Evolutionary conservation across 75 land plant genomes (phyloP).

Genomic region (Azolla pinnata): DNA sequence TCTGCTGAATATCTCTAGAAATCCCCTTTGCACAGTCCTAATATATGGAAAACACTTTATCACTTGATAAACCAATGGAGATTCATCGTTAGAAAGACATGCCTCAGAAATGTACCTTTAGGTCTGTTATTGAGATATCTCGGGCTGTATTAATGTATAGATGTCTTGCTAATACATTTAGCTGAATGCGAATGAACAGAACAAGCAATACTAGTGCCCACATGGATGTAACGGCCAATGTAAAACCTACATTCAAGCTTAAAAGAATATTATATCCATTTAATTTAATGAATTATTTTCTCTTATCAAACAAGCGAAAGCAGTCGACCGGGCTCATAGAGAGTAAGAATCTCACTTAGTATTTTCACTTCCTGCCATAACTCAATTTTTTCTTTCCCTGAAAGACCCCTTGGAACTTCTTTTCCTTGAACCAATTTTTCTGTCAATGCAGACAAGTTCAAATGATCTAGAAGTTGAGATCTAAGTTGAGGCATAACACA

Average conservation of each 20-base stretch:
- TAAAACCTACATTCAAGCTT: slow-evolving; percentile 50
- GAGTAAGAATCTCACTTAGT: slow-evolving; percentile 48
- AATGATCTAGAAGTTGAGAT: slow-evolving; percentile 44
- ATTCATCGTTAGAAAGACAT: neutral
- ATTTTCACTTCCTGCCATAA: slow-evolving; percentile 86
- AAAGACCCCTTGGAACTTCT: slow-evolving; percentile 42
- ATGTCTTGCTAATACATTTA: slow-evolving; percentile 89
- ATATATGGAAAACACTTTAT: neutral
- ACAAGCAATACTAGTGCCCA: slow-evolving; percentile 72
- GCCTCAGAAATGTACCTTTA: slow-evolving; percentile 34
- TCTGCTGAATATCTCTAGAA: slow-evolving; percentile 33
- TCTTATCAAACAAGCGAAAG: too few relatives aligned
- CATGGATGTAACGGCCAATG: slow-evolving; percentile 56
- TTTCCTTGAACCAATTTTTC: slow-evolving; percentile 60
- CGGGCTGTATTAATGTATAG: slow-evolving; percentile 70
- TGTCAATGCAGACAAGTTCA: slow-evolving; percentile 58
- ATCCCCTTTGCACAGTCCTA: slow-evolving; percentile 17
- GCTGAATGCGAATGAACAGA: slow-evolving; percentile 69
- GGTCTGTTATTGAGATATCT: slow-evolving; percentile 34
- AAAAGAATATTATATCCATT: neutral
- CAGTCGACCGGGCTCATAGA: too few relatives aligned
- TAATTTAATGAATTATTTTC: neutral
- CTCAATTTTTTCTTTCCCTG: slow-evolving; percentile 56
- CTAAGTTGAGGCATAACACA: slow-evolving; percentile 46
- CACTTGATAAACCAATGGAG: neutral